These are phyloP conservation scores for Cenchrus purpureus DNA, from an alignment of 176 grass and related monocot genomes.

Conservation along the genomic window DNA sequence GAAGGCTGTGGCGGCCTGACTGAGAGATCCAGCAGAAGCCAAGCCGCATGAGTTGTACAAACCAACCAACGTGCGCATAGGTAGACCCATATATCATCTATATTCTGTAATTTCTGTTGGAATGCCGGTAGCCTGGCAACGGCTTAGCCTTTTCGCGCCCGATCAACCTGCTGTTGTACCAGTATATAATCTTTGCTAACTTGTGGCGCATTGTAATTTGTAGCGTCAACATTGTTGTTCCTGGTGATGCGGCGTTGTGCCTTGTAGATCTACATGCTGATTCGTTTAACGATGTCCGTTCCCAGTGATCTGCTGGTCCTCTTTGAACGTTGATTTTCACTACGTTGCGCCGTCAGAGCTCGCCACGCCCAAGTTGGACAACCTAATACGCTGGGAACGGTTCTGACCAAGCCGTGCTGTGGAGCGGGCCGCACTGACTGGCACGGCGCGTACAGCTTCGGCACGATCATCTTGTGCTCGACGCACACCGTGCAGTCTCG, in stretches of 20 bases:
- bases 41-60: constrained; percentile 36
- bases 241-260: constrained; percentile 3
- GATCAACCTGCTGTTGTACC: neutral
- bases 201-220: constrained; percentile 14
- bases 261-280: constrained; percentile 31
- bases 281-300: neutral
- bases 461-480: neutral
- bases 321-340: neutral
- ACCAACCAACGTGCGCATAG: constrained; percentile 31
- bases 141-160: neutral
- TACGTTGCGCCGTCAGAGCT: neutral
- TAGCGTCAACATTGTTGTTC: constrained; percentile 13
- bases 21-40: neutral
- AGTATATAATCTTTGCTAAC: neutral
- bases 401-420: neutral
- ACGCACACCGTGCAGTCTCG: neutral
- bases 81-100: constrained; percentile 18
- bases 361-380: too few species aligned
- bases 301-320: neutral
- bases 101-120: neutral
- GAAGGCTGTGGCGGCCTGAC: neutral
- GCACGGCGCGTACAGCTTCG: neutral
- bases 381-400: too few species aligned
- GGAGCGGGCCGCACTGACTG: neutral
- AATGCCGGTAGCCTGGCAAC: constrained; percentile 4